A percentile compares a stretch with the other conserved stretches of the same genome.
Conservation (phyloP, 2,329 filamentous ascomycete species). For the Fusarium papillatum region DNA sequence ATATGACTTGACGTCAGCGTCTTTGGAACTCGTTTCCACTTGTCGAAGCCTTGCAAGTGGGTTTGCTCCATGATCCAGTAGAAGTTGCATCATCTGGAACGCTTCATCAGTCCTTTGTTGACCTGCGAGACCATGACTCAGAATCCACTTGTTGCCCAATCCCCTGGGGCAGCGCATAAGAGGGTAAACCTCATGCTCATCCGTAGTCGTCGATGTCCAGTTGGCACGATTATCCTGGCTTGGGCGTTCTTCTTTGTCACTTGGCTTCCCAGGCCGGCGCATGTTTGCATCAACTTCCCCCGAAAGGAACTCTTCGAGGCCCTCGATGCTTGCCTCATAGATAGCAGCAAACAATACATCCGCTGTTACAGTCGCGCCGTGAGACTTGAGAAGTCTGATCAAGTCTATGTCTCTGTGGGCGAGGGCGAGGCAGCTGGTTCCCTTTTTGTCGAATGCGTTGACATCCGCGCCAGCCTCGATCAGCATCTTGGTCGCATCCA, state of each 20-base stretch:
- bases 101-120: not conserved
- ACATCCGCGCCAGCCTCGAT: constrained; percentile 40
- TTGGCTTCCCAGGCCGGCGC: not conserved
- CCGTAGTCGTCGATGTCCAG: not conserved
- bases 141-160: not conserved
- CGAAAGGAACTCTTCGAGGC: constrained; percentile 25
- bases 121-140: not conserved
- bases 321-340: not conserved
- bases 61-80: constrained; percentile 44
- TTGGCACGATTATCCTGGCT: not conserved
- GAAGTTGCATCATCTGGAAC: constrained; percentile 17
- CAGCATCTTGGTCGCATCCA: constrained; percentile 31
- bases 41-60: constrained; percentile 35
- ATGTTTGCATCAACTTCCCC: constrained; percentile 30
- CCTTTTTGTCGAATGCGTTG: constrained; percentile 23
- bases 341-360: constrained; percentile 35
- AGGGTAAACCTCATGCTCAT: constrained; percentile 14
- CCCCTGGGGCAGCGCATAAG: constrained; percentile 17
- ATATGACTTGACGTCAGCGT: not conserved
- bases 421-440: constrained; percentile 21
- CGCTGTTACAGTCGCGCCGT: constrained; percentile 25
- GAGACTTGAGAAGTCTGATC: constrained; percentile 22
- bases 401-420: constrained; percentile 14
- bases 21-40: not conserved
- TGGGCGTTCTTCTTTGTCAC: not conserved